A percentile compares a stretch with the other conserved stretches of the same genome.
These are phyloP conservation scores for Botrytis galanthina DNA, from an alignment of 2,329 filamentous ascomycete species.

Conservation along the genomic window DNA sequence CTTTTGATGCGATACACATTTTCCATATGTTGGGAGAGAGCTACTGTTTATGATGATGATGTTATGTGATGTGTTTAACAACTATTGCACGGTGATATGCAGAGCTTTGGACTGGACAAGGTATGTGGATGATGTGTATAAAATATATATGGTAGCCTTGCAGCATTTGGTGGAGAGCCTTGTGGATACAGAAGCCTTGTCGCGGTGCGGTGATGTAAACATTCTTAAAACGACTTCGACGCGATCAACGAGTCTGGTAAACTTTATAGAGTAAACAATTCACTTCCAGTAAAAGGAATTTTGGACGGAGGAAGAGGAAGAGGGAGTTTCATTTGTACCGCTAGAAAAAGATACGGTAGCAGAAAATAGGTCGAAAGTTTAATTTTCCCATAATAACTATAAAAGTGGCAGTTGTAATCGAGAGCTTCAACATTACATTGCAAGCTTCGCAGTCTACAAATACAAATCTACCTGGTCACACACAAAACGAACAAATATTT, in stretches of 20 bases:
- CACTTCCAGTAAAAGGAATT: background rate
- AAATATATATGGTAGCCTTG: slow-evolving; percentile 3
- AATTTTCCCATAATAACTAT: background rate
- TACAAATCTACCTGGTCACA: background rate
- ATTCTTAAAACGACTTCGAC: background rate
- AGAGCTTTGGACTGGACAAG: background rate
- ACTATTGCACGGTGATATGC: background rate
- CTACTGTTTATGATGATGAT: background rate
- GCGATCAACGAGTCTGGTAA: background rate
- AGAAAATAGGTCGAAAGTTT: too few species aligned
- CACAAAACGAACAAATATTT: background rate
- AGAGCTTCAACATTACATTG: background rate
- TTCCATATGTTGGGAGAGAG: too few species aligned
- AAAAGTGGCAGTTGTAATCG: background rate
- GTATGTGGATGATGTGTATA: background rate
- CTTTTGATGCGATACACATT: background rate
- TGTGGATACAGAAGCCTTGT: slow-evolving; percentile 6
- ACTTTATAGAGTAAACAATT: background rate
- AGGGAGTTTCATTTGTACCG: background rate
- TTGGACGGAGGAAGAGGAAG: background rate
- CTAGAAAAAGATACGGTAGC: background rate
- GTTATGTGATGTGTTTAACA: background rate
- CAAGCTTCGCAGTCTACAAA: background rate
- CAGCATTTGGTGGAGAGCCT: background rate
- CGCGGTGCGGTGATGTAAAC: slow-evolving; percentile 5